Percentiles rank a stretch among this genome's conserved stretches.
Evolutionary conservation across 2,329 filamentous ascomycete genomes (phyloP).

Genomic region (Nemania diffusa): DNA sequence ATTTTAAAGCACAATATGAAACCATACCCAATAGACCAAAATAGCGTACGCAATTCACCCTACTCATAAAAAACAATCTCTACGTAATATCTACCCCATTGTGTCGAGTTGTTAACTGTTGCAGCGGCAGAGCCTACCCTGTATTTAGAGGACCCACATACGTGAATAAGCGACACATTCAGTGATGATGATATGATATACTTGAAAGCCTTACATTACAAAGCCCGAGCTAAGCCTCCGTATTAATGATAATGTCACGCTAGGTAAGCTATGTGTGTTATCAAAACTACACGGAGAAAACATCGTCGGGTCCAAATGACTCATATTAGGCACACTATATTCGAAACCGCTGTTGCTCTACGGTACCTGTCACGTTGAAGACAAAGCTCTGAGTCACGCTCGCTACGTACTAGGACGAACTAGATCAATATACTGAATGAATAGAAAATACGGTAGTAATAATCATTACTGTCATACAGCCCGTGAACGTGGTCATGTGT

Average conservation of each 20-base stretch:
- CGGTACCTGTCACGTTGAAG: not conserved
- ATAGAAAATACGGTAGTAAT: not conserved
- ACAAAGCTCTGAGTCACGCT: not conserved
- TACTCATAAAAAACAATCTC: not conserved
- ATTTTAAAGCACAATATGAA: too few species aligned
- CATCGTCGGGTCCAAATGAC: not conserved
- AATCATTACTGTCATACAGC: too few species aligned
- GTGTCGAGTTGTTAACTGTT: not conserved
- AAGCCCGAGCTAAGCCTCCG: not conserved
- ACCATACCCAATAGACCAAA: too few species aligned
- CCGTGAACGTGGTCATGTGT: too few species aligned
- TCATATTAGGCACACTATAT: not conserved
- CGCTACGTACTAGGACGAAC: not conserved
- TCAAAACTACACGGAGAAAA: not conserved
- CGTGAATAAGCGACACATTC: not conserved
- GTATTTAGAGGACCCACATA: not conserved
- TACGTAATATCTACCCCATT: not conserved
- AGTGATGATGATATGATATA: not conserved
- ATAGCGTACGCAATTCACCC: too few species aligned
- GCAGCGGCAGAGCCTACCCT: slow-evolving; percentile 6
- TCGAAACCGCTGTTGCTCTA: too few species aligned
- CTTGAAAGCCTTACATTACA: not conserved
- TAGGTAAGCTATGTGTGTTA: not conserved
- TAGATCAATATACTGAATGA: not conserved
- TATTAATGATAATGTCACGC: not conserved